Evolutionary conservation across 169 alveolate species (phyloP), one percentile per base, ranked within the genome.

Genomic region (Plasmodium gaboni): DNA sequence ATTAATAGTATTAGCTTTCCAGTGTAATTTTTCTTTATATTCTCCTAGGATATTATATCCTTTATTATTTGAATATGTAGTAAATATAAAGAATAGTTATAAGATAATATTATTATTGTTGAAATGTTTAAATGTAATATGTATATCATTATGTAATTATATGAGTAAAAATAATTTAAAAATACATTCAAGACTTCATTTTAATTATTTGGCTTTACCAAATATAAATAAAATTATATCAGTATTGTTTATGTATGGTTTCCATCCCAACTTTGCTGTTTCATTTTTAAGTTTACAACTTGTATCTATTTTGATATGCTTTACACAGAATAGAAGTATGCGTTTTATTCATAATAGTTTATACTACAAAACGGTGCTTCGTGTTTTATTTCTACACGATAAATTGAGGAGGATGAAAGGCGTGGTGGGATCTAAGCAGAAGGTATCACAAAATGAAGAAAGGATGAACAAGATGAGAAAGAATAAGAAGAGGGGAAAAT

Each of bases 251-350:
- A 72, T 67, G 64, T 86, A 86, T 53, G 60, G 74, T 55, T 59
- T 44, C 55, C 87, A 86, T 55, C 59, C 74, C 26, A 51, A 86
- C 12, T 59, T 24, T 71, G 74, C 32, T 46, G 74, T 86, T 57
- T 69, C 92, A 1, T 86, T 86, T 50, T 74, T 86, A 32, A 86
- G 92, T 60, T 51, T 86, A 55, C 92, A 86, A 32, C 74, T 86
- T 38, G 19, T 71, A 42, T 86, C 76, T 15, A 86, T 86, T 17
- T 38, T 86, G 46, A 71, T 46, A 19, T 26, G 68, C 50, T 86
- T 86, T 67, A 86, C 87, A 28, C 92, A 72, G 61, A 74, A 74
- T 63, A 71, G 48, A 50, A 67, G 28, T 32, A 51, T 86, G 19
- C 8, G n/a, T 17, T 46, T 42, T n/a, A 57, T 60, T 61, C 92